Evolutionary conservation across 768 basidiomycete genomes (phyloP).

Genomic region (Imleria badia): DNA sequence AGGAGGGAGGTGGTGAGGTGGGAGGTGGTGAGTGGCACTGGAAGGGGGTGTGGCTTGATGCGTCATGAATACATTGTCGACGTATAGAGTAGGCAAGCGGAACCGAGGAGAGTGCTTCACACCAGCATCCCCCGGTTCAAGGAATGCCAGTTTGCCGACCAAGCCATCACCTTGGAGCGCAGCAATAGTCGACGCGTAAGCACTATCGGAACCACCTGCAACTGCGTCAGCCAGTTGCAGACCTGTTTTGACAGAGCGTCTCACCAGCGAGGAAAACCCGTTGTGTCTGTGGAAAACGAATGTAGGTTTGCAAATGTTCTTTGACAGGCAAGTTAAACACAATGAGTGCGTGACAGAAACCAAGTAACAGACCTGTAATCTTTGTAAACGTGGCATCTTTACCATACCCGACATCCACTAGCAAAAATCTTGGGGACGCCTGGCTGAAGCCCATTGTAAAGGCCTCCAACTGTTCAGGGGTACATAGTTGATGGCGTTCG

Average conservation of each 20-base stretch:
- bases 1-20: slow-evolving; percentile 47
- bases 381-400: slow-evolving; percentile 64
- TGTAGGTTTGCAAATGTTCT: slow-evolving; percentile 74
- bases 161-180: slow-evolving; percentile 60
- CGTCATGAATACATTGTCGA: slow-evolving; percentile 51
- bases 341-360: not conserved
- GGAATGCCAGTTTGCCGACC: slow-evolving; percentile 61
- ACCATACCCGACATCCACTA: slow-evolving; percentile 67
- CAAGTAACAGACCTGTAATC: slow-evolving; percentile 55
- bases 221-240: not conserved
- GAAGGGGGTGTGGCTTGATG: slow-evolving; percentile 24
- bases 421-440: slow-evolving; percentile 66
- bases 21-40: slow-evolving; percentile 37
- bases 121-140: slow-evolving; percentile 48
- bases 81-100: slow-evolving; percentile 50
- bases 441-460: slow-evolving; percentile 74
- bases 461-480: slow-evolving; percentile 63
- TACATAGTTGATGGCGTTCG: slow-evolving; percentile 53
- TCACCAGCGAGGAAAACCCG: slow-evolving; percentile 72
- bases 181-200: slow-evolving; percentile 57
- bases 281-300: slow-evolving; percentile 71
- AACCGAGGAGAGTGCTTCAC: slow-evolving; percentile 47
- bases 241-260: slow-evolving; percentile 8
- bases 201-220: slow-evolving; percentile 55
- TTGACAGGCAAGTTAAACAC: slow-evolving; percentile 2